Evolutionary conservation across 441 rosid species (phyloP).

Genomic region (Erodium trifolium): DNA sequence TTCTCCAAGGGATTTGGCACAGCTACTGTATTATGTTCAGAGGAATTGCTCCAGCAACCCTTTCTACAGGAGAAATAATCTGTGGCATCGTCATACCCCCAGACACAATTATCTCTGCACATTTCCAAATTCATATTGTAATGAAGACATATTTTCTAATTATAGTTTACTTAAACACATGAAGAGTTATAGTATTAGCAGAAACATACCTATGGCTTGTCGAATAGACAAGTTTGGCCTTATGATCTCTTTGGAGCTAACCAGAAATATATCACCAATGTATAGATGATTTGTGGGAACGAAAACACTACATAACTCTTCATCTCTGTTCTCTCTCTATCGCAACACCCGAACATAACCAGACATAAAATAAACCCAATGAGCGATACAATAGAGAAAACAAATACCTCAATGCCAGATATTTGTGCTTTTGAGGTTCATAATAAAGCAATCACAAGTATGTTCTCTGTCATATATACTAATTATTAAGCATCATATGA

Average conservation of each 20-base stretch:
- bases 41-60: slow-evolving; percentile 33
- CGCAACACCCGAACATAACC: too few relatives aligned
- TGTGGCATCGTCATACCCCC: slow-evolving; percentile 75
- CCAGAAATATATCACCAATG: not conserved
- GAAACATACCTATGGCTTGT: not conserved
- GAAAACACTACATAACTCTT: slow-evolving; percentile 2
- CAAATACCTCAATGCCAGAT: not conserved
- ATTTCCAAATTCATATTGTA: not conserved
- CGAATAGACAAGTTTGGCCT: not conserved
- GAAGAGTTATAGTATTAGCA: too few relatives aligned
- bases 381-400: not conserved
- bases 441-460: too few relatives aligned
- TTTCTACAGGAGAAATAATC: slow-evolving; percentile 39
- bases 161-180: too few relatives aligned
- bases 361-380: too few relatives aligned
- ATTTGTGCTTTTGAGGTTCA: too few relatives aligned
- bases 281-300: not conserved
- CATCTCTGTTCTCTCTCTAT: not conserved
- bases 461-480: too few relatives aligned
- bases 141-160: too few relatives aligned
- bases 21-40: slow-evolving; percentile 37
- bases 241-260: not conserved
- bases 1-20: not conserved
- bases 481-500: too few relatives aligned
- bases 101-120: slow-evolving; percentile 59